Evolutionary conservation across 225 moss, liverwort and hornwort genomes (phyloP).

Genomic region (Ulota crispa): DNA sequence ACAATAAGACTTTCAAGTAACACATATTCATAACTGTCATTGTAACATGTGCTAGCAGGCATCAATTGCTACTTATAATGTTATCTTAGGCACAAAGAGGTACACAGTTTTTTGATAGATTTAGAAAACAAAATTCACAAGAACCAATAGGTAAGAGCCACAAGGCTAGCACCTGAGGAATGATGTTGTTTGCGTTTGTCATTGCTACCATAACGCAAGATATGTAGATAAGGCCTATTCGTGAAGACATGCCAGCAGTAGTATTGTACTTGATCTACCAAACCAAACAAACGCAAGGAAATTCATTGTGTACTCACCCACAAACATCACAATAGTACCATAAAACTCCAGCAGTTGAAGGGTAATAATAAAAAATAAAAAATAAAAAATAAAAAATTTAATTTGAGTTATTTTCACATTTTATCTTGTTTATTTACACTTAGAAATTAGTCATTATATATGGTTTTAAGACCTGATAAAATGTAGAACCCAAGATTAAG

Average conservation of each 20-base stretch:
- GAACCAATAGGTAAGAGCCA: neutral
- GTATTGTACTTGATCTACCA: slow-evolving; percentile 56
- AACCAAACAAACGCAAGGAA: neutral
- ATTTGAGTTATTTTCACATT: neutral
- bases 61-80: neutral
- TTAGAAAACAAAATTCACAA: neutral
- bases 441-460: neutral
- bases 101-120: neutral
- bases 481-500: slow-evolving; percentile 82
- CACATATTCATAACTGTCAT: neutral
- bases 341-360: neutral
- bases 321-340: neutral
- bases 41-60: neutral
- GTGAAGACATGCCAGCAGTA: slow-evolving; percentile 71
- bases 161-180: slow-evolving; percentile 78
- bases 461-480: slow-evolving; percentile 60
- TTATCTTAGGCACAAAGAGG: neutral
- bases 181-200: slow-evolving; percentile 63
- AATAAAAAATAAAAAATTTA: neutral
- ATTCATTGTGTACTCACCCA: neutral
- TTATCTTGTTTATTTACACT: neutral
- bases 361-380: neutral
- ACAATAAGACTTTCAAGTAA: neutral
- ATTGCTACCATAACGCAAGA: slow-evolving; percentile 83
- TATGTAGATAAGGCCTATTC: slow-evolving; percentile 80